Evolutionary conservation across 2,329 filamentous ascomycete genomes (phyloP).

Genomic region (Ophiobolus disseminans): DNA sequence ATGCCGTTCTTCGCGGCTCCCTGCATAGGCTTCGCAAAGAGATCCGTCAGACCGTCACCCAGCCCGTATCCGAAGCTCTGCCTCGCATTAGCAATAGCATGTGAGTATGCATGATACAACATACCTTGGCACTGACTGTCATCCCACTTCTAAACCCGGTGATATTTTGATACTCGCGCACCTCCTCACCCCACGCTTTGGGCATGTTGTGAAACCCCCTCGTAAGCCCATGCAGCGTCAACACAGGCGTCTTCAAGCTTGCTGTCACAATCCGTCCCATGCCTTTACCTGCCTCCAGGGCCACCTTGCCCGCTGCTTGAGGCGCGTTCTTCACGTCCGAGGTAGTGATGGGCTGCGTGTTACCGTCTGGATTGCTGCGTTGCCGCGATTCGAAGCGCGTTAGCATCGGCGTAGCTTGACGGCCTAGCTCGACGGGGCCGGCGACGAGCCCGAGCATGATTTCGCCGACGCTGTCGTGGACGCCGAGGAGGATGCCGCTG

Average conservation of each 20-base stretch:
- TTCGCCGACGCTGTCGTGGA: conserved; percentile 32
- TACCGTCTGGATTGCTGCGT: not conserved
- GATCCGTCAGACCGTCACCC: conserved; percentile 77
- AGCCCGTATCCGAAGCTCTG: conserved; percentile 75
- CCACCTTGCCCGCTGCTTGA: conserved; percentile 56
- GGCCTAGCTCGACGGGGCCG: conserved; percentile 28
- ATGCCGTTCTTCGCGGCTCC: conserved; percentile 69
- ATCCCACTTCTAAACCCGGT: conserved; percentile 76
- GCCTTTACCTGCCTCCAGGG: conserved; percentile 69
- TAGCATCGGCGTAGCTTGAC: conserved; percentile 20
- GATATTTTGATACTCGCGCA: conserved; percentile 76
- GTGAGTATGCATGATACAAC: not conserved
- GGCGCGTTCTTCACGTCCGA: conserved; percentile 4
- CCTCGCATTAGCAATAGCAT: not conserved
- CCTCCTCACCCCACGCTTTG: conserved; percentile 80
- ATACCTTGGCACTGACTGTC: conserved; percentile 71
- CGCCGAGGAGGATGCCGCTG: conserved; percentile 25
- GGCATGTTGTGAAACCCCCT: conserved; percentile 88
- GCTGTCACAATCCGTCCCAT: conserved; percentile 73
- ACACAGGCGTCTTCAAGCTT: conserved; percentile 77
- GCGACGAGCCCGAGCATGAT: conserved; percentile 28
- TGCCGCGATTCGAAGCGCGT: conserved; percentile 6
- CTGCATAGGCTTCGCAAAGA: conserved; percentile 77
- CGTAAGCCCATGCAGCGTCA: conserved; percentile 79
- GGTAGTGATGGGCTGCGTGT: not conserved